These are phyloP conservation scores for Lactifluus pinguis DNA, from an alignment of 768 basidiomycete genomes.

Conservation along the genomic window DNA sequence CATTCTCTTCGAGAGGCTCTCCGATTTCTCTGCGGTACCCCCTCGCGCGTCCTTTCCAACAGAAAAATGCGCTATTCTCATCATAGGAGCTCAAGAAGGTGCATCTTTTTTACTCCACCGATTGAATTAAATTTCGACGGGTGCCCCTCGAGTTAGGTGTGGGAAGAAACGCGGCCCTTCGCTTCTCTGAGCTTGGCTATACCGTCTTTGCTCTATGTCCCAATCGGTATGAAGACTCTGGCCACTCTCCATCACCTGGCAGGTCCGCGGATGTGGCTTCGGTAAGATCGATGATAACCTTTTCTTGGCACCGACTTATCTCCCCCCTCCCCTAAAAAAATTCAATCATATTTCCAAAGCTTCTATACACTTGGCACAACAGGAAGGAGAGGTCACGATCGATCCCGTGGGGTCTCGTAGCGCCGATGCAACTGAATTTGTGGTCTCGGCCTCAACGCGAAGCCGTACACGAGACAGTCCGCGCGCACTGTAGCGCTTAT, in stretches of 20 bases:
- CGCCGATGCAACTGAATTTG: conserved; percentile 26
- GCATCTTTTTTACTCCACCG: not conserved
- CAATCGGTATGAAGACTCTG: conserved; percentile 10
- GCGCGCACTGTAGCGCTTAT: conserved; percentile 25
- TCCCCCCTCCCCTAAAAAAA: not conserved
- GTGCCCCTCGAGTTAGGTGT: conserved; percentile 21
- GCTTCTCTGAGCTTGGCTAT: conserved; percentile 28
- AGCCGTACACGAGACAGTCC: conserved; percentile 26
- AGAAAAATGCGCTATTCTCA: conserved; percentile 25
- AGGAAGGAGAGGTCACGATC: conserved; percentile 24
- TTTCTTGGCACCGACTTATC: conserved; percentile 1
- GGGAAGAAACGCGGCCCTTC: conserved; percentile 24
- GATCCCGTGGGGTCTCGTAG: conserved; percentile 26
- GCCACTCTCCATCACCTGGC: not conserved
- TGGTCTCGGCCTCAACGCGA: conserved; percentile 24
- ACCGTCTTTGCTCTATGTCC: conserved; percentile 28
- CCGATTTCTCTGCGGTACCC: conserved; percentile 12
- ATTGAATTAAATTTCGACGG: not conserved
- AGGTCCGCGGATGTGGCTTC: conserved; percentile 20
- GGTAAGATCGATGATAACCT: conserved; percentile 18
- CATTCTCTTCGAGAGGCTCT: conserved; percentile 12
- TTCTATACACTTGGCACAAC: conserved; percentile 29
- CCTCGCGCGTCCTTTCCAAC: conserved; percentile 23
- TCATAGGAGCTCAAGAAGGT: conserved; percentile 27
- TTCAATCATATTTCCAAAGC: conserved; percentile 12